These are phyloP conservation scores for Thelephora ganbajun DNA, from an alignment of 768 basidiomycete species.

Conservation along the genomic window DNA sequence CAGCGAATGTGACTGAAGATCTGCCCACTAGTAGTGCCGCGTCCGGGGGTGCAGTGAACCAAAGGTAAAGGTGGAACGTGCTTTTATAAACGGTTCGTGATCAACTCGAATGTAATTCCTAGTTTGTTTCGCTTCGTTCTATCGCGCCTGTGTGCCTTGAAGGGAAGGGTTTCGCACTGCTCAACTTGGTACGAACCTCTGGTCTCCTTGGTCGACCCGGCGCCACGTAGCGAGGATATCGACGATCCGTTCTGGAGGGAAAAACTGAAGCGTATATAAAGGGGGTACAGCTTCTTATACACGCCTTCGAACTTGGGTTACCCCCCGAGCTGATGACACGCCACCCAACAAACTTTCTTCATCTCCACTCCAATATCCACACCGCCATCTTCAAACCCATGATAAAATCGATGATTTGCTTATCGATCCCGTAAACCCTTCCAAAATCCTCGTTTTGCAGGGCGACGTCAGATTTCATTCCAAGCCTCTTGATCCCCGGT, in stretches of 20 bases:
- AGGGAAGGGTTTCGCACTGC: slow-evolving; percentile 8
- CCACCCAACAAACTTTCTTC: slow-evolving; percentile 78
- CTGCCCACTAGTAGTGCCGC: slow-evolving; percentile 64
- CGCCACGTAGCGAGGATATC: slow-evolving; percentile 70
- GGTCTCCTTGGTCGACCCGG: slow-evolving; percentile 53
- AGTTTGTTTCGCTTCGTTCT: not conserved
- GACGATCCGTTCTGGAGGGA: too few relatives aligned
- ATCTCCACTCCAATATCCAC: slow-evolving; percentile 37
- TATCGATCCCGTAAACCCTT: slow-evolving; percentile 56
- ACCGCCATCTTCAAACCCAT: too few relatives aligned
- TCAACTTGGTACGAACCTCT: slow-evolving; percentile 31
- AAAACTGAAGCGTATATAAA: slow-evolving; percentile 73
- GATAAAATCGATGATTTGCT: slow-evolving; percentile 61
- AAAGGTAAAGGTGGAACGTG: slow-evolving; percentile 58
- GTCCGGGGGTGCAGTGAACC: slow-evolving; percentile 59
- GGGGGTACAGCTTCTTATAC: slow-evolving; percentile 47
- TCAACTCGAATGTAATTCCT: slow-evolving; percentile 18
- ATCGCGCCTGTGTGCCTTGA: slow-evolving; percentile 3
- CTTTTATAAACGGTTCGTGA: slow-evolving; percentile 47
- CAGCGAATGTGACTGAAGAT: slow-evolving; percentile 69
- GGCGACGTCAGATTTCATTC: slow-evolving; percentile 89
- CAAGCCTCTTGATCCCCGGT: slow-evolving; percentile 68
- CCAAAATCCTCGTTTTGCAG: slow-evolving; percentile 71
- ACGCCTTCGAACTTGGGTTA: slow-evolving; percentile 64
- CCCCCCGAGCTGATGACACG: slow-evolving; percentile 77